These are phyloP conservation scores for Candida ulmi DNA, from an alignment of 805 yeast genomes.

Conservation along the genomic window DNA sequence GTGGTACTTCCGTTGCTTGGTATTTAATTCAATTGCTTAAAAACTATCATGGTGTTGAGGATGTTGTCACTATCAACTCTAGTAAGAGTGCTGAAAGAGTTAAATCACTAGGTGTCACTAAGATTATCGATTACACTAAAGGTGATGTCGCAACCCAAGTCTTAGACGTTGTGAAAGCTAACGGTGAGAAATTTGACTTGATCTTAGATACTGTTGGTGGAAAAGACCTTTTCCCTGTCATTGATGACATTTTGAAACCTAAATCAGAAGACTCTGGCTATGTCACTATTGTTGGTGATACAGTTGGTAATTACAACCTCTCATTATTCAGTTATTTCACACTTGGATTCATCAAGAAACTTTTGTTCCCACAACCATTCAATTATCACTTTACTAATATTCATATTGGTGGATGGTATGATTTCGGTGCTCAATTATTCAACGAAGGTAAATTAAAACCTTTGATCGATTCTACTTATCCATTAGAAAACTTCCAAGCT, in stretches of 20 bases:
- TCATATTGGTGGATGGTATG: slow-evolving; percentile 21
- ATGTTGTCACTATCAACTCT: slow-evolving; percentile 55
- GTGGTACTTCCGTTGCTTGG: slow-evolving; percentile 64
- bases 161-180: slow-evolving; percentile 17
- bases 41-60: slow-evolving; percentile 36
- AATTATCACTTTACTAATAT: slow-evolving; percentile 22
- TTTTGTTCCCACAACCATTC: slow-evolving; percentile 14
- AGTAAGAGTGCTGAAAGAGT: slow-evolving; percentile 39
- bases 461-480: slow-evolving; percentile 47
- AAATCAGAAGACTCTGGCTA: slow-evolving; percentile 42
- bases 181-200: slow-evolving; percentile 46
- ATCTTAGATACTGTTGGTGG: slow-evolving; percentile 67
- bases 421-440: slow-evolving; percentile 29
- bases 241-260: slow-evolving; percentile 40
- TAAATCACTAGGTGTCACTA: slow-evolving; percentile 49
- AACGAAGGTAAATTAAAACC: slow-evolving; percentile 36
- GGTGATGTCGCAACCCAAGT: slow-evolving; percentile 31
- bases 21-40: slow-evolving; percentile 53
- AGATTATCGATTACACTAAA: slow-evolving; percentile 49
- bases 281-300: slow-evolving; percentile 54
- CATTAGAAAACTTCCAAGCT: slow-evolving; percentile 40
- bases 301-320: slow-evolving; percentile 24
- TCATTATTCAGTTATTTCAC: slow-evolving; percentile 6
- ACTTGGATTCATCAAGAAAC: slow-evolving; percentile 9
- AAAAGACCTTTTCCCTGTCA: slow-evolving; percentile 38